These are phyloP conservation scores for Santalum album DNA, from an alignment of 164 flowering plant species.

Conservation along the genomic window DNA sequence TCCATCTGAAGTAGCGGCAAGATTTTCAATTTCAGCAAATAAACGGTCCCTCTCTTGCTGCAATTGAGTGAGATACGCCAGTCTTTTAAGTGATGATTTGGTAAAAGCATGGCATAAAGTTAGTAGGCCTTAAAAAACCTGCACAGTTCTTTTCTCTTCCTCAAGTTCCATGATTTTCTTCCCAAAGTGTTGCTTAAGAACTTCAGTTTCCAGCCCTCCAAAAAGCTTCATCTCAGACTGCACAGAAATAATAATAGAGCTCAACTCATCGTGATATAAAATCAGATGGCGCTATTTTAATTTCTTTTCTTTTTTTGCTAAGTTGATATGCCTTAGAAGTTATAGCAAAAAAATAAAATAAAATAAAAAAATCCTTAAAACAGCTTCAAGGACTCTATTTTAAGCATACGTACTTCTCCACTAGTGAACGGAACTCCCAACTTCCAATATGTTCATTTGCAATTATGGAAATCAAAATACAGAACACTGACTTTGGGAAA, in stretches of 20 bases:
- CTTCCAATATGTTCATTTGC: too few species aligned
- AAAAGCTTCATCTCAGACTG: conserved; percentile 97
- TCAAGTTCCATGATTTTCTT: conserved; percentile 90
- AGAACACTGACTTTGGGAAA: too few species aligned
- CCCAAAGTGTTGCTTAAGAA: conserved; percentile 96
- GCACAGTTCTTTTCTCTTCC: conserved; percentile 82
- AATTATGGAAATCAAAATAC: too few species aligned
- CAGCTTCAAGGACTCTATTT: too few species aligned
- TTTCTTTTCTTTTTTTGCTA: too few species aligned
- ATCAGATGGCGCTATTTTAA: neutral
- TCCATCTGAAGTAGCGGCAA: conserved; percentile 73
- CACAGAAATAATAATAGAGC: too few species aligned
- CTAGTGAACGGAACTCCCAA: too few species aligned
- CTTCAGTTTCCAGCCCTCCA: conserved; percentile 50
- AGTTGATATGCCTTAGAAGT: too few species aligned
- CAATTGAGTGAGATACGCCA: neutral
- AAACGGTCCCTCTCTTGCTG: conserved; percentile 86
- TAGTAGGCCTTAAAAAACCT: conserved; percentile 39
- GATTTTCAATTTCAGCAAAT: conserved; percentile 78
- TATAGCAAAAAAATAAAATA: too few species aligned
- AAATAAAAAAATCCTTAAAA: too few species aligned
- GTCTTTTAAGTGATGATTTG: neutral
- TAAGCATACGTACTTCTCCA: too few species aligned
- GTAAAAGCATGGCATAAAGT: neutral
- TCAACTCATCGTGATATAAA: neutral